Percentiles rank a stretch among this genome's conserved stretches.
Evolutionary conservation across 2,329 filamentous ascomycete species (phyloP).

Genomic region (Rasamsonia emersonii): DNA sequence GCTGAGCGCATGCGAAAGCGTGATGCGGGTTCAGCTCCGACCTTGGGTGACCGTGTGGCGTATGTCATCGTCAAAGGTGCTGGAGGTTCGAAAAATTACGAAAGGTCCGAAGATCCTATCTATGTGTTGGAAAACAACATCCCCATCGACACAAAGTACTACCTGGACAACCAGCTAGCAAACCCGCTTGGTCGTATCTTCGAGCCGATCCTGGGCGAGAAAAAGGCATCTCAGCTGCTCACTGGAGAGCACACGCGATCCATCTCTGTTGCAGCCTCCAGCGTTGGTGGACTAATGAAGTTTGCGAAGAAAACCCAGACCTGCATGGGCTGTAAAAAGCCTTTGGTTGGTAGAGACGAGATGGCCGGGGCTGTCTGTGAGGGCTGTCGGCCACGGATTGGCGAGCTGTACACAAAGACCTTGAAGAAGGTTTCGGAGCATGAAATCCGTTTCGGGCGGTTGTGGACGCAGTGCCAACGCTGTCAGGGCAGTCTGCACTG

Average conservation of each 20-base stretch:
- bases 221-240: constrained; percentile 75
- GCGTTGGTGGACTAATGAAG: constrained; percentile 92
- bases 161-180: constrained; percentile 94
- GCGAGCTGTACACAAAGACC: constrained; percentile 89
- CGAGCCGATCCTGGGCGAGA: constrained; percentile 92
- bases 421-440: constrained; percentile 82
- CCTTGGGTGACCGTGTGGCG: constrained; percentile 87
- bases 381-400: constrained; percentile 74
- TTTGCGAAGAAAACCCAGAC: constrained; percentile 97
- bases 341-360: constrained; percentile 70
- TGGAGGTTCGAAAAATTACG: constrained; percentile 85
- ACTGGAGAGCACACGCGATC: constrained; percentile 92
- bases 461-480: constrained; percentile 97
- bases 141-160: constrained; percentile 96
- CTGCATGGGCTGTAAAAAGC: constrained; percentile 99
- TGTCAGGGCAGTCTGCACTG: constrained; percentile 98
- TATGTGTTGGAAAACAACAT: constrained; percentile 96
- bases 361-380: constrained; percentile 77
- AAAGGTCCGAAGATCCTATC: constrained; percentile 93
- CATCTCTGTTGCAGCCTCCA: constrained; percentile 85
- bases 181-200: constrained; percentile 94
- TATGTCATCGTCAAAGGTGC: constrained; percentile 96
- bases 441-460: constrained; percentile 80
- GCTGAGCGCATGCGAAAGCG: constrained; percentile 96
- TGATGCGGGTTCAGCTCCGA: constrained; percentile 86